Percentiles rank a stretch among this genome's conserved stretches.
Evolutionary conservation across 202 grass and related monocot species (phyloP).

Genomic region (Setaria italica): DNA sequence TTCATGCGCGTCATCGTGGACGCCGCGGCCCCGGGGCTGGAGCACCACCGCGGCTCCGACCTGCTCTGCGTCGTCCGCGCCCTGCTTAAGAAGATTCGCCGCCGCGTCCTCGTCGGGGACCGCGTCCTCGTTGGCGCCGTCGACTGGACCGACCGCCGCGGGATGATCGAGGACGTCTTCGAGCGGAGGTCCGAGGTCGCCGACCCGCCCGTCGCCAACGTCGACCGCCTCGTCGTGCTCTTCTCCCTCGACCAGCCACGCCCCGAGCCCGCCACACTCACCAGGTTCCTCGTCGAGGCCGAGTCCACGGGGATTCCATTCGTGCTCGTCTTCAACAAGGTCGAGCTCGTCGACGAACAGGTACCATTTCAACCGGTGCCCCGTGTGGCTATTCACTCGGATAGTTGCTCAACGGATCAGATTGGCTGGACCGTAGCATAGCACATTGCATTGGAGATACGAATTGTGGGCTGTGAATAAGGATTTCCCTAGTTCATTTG

Average conservation of each 20-base stretch:
- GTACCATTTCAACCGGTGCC: slow-evolving; percentile 8
- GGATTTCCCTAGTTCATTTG: background rate
- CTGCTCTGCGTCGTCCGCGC: slow-evolving; percentile 90
- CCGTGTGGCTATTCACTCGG: background rate
- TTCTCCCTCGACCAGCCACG: slow-evolving; percentile 83
- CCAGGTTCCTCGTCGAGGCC: slow-evolving; percentile 91
- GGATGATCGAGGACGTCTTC: slow-evolving; percentile 90
- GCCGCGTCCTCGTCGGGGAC: slow-evolving; percentile 88
- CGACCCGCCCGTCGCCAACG: slow-evolving; percentile 86
- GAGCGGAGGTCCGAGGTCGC: slow-evolving; percentile 63
- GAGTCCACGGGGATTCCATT: slow-evolving; percentile 76
- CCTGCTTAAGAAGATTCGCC: slow-evolving; percentile 93
- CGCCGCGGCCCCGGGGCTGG: slow-evolving; percentile 34
- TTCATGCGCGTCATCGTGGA: slow-evolving; percentile 96
- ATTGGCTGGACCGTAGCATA: background rate
- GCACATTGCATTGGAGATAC: background rate
- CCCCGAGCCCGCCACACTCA: slow-evolving; percentile 81
- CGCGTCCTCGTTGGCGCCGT: slow-evolving; percentile 71
- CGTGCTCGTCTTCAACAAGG: slow-evolving; percentile 81
- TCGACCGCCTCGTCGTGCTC: slow-evolving; percentile 75
- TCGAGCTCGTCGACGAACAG: slow-evolving; percentile 77
- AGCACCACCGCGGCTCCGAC: slow-evolving; percentile 62
- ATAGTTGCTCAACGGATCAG: background rate
- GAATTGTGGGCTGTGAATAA: background rate
- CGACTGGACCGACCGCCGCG: slow-evolving; percentile 81